Percentiles rank a stretch among this genome's conserved stretches.
Conservation (phyloP, 2,329 filamentous ascomycete genomes). For the Aspergillus latus region DNA sequence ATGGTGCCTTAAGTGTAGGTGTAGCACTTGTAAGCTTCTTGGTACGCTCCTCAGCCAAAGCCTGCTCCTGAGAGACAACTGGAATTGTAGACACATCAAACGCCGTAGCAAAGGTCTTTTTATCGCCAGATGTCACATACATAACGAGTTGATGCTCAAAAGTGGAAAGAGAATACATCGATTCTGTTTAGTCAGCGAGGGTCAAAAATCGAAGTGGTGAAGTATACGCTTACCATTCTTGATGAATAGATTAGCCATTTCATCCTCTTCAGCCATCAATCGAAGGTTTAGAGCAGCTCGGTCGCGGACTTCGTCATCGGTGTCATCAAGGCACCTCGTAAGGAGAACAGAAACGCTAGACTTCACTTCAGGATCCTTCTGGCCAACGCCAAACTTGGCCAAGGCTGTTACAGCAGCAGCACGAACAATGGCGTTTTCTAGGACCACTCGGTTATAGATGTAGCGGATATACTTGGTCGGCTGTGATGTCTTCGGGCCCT, state of each 20-base stretch:
- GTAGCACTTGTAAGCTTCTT: constrained; percentile 95
- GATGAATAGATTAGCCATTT: constrained; percentile 81
- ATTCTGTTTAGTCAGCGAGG: constrained; percentile 59
- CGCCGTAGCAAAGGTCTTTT: constrained; percentile 75
- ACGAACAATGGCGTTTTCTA: constrained; percentile 94
- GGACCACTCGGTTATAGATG: constrained; percentile 96
- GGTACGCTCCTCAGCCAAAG: constrained; percentile 90
- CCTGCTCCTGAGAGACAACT: constrained; percentile 91
- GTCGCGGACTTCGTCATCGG: constrained; percentile 95
- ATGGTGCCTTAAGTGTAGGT: constrained; percentile 90
- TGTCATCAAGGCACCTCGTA: constrained; percentile 90
- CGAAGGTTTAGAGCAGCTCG: constrained; percentile 89
- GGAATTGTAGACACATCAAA: constrained; percentile 93
- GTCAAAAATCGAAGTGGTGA: not conserved
- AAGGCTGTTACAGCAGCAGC: constrained; percentile 93
- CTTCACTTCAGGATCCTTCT: constrained; percentile 96
- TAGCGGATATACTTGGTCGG: constrained; percentile 99
- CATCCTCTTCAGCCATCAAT: constrained; percentile 88
- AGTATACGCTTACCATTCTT: constrained; percentile 69
- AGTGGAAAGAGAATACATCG: constrained; percentile 88
- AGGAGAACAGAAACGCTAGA: constrained; percentile 90
- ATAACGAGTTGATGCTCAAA: constrained; percentile 97
- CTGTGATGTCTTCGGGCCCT: constrained; percentile 91
- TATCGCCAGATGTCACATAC: constrained; percentile 92
- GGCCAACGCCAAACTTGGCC: constrained; percentile 94